These are phyloP conservation scores for Drosera capensis DNA, from an alignment of 148 eudicot species.

Conservation along the genomic window DNA sequence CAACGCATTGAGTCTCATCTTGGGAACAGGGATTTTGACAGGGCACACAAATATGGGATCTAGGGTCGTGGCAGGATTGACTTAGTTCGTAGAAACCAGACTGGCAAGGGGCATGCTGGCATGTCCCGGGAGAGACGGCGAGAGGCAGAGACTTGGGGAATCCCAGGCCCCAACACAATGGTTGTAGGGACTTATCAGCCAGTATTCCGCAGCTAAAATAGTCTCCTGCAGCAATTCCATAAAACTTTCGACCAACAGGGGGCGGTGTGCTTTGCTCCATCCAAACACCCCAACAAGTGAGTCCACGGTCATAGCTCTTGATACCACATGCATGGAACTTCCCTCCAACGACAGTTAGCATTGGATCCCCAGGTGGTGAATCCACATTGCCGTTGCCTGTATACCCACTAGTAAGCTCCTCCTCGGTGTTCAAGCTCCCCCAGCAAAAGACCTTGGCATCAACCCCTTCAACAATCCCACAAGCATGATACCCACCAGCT, in stretches of 20 bases:
- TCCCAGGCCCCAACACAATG: constrained; percentile 74
- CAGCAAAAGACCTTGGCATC: constrained; percentile 52
- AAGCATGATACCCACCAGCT: constrained; percentile 87
- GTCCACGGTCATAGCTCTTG: constrained; percentile 34
- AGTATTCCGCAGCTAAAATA: constrained; percentile 78
- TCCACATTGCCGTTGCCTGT: constrained; percentile 36
- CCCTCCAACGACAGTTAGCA: constrained; percentile 71
- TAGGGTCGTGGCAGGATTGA: constrained; percentile 43
- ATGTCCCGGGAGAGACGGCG: constrained; percentile 54
- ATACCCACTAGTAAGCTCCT: constrained; percentile 21
- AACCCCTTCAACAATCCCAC: constrained; percentile 65
- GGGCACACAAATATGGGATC: constrained; percentile 50
- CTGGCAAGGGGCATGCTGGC: constrained; percentile 34
- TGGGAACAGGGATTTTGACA: constrained; percentile 43
- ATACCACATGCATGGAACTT: constrained; percentile 84
- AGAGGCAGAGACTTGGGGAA: constrained; percentile 57
- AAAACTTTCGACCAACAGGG: constrained; percentile 36
- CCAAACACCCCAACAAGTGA: constrained; percentile 71
- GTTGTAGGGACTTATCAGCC: constrained; percentile 28
- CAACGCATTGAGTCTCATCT: constrained; percentile 30
- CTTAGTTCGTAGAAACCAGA: constrained; percentile 38
- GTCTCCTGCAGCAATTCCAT: constrained; percentile 65
- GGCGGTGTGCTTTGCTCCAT: constrained; percentile 36
- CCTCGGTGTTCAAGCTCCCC: constrained; percentile 55
- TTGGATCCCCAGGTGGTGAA: constrained; percentile 37